These are phyloP conservation scores for Colletotrichum lini DNA, from an alignment of 2,329 filamentous ascomycete species.

Conservation along the genomic window DNA sequence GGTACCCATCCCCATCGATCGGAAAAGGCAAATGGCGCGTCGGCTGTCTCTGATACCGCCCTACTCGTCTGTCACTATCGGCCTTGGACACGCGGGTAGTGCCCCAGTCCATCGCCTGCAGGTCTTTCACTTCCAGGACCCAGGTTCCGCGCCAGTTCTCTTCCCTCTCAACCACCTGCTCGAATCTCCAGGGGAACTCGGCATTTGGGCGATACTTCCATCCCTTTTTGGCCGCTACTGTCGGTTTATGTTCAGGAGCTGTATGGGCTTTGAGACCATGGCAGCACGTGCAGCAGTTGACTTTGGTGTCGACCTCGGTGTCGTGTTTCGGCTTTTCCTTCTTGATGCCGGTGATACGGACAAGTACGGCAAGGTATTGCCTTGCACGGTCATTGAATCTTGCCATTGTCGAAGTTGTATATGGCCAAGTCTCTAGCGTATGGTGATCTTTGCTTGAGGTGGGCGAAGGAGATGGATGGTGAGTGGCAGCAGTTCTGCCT, in stretches of 20 bases:
- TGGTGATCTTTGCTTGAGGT: conserved; percentile 2
- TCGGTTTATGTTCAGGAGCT: background rate
- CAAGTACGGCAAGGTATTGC: conserved; percentile 6
- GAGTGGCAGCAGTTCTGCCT: conserved; percentile 9
- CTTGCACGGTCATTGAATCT: conserved; percentile 11
- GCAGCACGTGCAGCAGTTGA: conserved; percentile 1
- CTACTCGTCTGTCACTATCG: background rate
- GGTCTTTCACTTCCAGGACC: conserved; percentile 44
- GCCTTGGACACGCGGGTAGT: conserved; percentile 36
- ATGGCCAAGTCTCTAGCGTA: background rate
- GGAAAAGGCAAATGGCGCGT: conserved; percentile 43
- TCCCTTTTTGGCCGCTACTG: conserved; percentile 1
- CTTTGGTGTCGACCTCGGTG: conserved; percentile 5
- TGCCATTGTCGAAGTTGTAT: conserved; percentile 15
- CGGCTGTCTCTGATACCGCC: conserved; percentile 40
- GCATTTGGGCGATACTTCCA: conserved; percentile 19
- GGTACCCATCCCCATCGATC: conserved; percentile 8
- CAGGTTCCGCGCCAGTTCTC: conserved; percentile 46
- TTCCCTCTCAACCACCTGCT: conserved; percentile 41
- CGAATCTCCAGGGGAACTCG: conserved; percentile 43
- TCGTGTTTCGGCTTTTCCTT: conserved; percentile 5
- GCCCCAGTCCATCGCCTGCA: conserved; percentile 43
- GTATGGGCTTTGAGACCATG: background rate
- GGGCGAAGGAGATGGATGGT: conserved; percentile 10
- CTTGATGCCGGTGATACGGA: conserved; percentile 14